Percentiles rank a stretch among this genome's conserved stretches.
These are phyloP conservation scores for Fomitopsis serialis DNA, from an alignment of 768 basidiomycete species.

Conservation along the genomic window DNA sequence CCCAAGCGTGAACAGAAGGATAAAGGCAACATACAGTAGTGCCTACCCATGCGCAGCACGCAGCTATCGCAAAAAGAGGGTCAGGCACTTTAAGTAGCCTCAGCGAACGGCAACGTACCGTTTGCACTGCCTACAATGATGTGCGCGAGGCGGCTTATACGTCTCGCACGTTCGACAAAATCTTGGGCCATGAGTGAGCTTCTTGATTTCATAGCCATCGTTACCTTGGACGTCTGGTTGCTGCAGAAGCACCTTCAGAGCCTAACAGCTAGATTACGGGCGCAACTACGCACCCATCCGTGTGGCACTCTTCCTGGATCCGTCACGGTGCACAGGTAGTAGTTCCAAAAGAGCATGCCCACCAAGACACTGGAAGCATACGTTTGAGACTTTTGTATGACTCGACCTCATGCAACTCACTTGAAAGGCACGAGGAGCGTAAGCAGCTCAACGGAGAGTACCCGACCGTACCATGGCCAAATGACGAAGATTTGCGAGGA, in stretches of 20 bases:
- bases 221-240: constrained; percentile 61
- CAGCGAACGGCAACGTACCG: constrained; percentile 39
- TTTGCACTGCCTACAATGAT: constrained; percentile 89
- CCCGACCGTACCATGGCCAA: constrained; percentile 88
- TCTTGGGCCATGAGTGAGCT: constrained; percentile 73
- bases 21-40: background rate
- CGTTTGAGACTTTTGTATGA: background rate
- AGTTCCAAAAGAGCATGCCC: constrained; percentile 80
- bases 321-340: constrained; percentile 74
- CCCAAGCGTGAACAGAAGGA: constrained; percentile 8
- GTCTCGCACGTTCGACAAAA: constrained; percentile 82
- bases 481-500: constrained; percentile 87
- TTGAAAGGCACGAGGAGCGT: constrained; percentile 86
- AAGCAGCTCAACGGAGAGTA: constrained; percentile 67
- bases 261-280: background rate
- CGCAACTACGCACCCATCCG: constrained; percentile 55
- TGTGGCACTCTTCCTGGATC: constrained; percentile 83
- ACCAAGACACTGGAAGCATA: constrained; percentile 57
- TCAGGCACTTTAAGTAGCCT: background rate
- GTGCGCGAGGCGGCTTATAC: constrained; percentile 85
- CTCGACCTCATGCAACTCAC: constrained; percentile 39
- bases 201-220: constrained; percentile 89
- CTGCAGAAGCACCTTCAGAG: constrained; percentile 32
- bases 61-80: constrained; percentile 40
- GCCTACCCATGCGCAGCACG: constrained; percentile 83